A percentile compares a stretch with the other conserved stretches of the same genome.
Conservation (phyloP, 768 basidiomycete genomes). For the Panaeolus papilionaceus region DNA sequence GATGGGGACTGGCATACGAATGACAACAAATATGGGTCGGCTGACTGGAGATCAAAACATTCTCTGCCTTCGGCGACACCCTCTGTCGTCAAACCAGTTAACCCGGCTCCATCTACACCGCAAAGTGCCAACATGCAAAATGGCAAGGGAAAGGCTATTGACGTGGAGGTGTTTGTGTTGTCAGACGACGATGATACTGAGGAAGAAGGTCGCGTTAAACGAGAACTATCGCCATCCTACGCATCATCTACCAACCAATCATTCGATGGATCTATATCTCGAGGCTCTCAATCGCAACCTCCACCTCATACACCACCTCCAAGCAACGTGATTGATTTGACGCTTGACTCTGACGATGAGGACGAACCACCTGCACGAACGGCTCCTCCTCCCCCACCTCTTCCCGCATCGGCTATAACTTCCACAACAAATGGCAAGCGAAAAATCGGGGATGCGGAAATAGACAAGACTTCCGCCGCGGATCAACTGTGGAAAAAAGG, state of each 20-base stretch:
- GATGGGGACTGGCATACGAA: slow-evolving; percentile 96
- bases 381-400: slow-evolving; percentile 31
- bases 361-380: slow-evolving; percentile 55
- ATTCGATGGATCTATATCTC: slow-evolving; percentile 34
- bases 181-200: slow-evolving; percentile 81
- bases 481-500: slow-evolving; percentile 81
- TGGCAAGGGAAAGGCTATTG: slow-evolving; percentile 51
- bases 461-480: slow-evolving; percentile 51
- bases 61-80: slow-evolving; percentile 36
- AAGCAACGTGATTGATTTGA: slow-evolving; percentile 81
- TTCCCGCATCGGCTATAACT: slow-evolving; percentile 3
- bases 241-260: slow-evolving; percentile 49
- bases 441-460: slow-evolving; percentile 59
- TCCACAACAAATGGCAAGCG: slow-evolving; percentile 53
- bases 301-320: slow-evolving; percentile 35
- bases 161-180: slow-evolving; percentile 66
- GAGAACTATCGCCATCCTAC: slow-evolving; percentile 74
- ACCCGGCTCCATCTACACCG: slow-evolving; percentile 29
- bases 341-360: slow-evolving; percentile 69
- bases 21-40: slow-evolving; percentile 84
- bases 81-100: slow-evolving; percentile 40
- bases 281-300: slow-evolving; percentile 29
- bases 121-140: slow-evolving; percentile 40
- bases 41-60: slow-evolving; percentile 69
- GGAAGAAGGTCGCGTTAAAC: slow-evolving; percentile 76